Conservation (phyloP, 163 green algal genomes). For the Trebouxiophyceae sp. region DNA sequence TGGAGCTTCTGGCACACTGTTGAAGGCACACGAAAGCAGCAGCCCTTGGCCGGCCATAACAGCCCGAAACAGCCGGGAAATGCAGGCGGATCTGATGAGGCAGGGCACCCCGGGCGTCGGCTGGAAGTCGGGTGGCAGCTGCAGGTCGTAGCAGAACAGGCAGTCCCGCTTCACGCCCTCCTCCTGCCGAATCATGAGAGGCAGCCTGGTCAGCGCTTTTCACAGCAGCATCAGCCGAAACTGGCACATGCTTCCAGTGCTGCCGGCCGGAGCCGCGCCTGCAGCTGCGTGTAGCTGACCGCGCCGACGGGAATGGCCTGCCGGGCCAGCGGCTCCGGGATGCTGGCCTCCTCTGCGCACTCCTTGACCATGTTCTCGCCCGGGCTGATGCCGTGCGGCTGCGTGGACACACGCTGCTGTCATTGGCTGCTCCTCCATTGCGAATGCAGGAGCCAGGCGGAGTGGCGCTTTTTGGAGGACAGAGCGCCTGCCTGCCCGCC, state of each 20-base stretch:
- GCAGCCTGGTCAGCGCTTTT: background rate
- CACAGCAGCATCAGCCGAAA: too few species aligned
- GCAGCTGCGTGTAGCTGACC: conserved; percentile 57
- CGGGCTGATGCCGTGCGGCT: conserved; percentile 62
- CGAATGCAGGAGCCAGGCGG: too few species aligned
- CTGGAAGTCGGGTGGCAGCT: conserved; percentile 78
- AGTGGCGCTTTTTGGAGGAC: background rate
- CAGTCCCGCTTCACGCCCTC: conserved; percentile 78
- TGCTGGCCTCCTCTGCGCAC: conserved; percentile 85
- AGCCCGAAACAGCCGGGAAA: too few species aligned
- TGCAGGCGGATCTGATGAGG: too few species aligned
- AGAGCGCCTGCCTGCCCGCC: conserved; percentile 62
- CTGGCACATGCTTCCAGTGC: too few species aligned
- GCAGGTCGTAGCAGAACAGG: conserved; percentile 93
- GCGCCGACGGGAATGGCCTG: conserved; percentile 44
- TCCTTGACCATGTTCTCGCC: conserved; percentile 91
- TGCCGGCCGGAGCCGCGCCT: too few species aligned
- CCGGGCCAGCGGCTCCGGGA: conserved; percentile 58
- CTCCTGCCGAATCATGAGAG: background rate
- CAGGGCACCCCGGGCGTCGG: conserved; percentile 35
- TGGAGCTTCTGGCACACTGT: too few species aligned
- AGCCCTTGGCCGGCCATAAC: too few species aligned
- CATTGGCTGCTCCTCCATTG: too few species aligned
- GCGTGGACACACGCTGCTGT: background rate
- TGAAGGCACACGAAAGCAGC: too few species aligned